Evolutionary conservation across 2,329 filamentous ascomycete species (phyloP).

Genomic region (Furcasterigmium furcatum): DNA sequence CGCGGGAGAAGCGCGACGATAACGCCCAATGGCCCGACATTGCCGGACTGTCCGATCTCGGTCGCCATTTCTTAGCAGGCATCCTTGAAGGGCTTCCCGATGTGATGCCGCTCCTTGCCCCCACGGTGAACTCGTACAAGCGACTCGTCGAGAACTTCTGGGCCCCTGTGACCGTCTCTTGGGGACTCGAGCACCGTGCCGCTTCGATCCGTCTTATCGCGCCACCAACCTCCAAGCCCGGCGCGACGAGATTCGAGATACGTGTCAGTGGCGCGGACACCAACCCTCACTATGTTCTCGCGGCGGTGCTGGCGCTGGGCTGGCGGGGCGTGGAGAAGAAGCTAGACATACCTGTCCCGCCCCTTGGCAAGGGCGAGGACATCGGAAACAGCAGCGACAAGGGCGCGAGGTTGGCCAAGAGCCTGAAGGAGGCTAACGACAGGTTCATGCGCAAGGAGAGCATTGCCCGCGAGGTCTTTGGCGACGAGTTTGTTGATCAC

Average conservation of each 20-base stretch:
- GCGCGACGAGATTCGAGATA: conserved; percentile 88
- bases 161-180: conserved; percentile 96
- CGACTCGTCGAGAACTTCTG: conserved; percentile 98
- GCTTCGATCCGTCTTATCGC: conserved; percentile 88
- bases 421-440: conserved; percentile 76
- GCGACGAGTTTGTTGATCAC: conserved; percentile 93
- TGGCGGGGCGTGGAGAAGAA: conserved; percentile 94
- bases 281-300: conserved; percentile 83
- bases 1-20: conserved; percentile 63
- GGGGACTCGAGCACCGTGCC: conserved; percentile 93
- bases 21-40: conserved; percentile 73
- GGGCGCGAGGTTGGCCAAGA: conserved; percentile 79
- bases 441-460: conserved; percentile 76
- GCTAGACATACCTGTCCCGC: conserved; percentile 75
- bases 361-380: conserved; percentile 80
- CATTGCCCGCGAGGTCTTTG: conserved; percentile 89
- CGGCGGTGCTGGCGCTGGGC: conserved; percentile 81
- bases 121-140: conserved; percentile 97
- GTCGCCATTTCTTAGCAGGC: conserved; percentile 89
- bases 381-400: conserved; percentile 70
- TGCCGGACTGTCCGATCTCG: conserved; percentile 77
- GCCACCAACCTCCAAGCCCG: conserved; percentile 79
- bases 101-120: conserved; percentile 92
- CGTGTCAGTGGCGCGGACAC: conserved; percentile 92
- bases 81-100: conserved; percentile 85